Conservation (phyloP, 2,329 filamentous ascomycete species). For the Trichoderma citrinoviride region DNA sequence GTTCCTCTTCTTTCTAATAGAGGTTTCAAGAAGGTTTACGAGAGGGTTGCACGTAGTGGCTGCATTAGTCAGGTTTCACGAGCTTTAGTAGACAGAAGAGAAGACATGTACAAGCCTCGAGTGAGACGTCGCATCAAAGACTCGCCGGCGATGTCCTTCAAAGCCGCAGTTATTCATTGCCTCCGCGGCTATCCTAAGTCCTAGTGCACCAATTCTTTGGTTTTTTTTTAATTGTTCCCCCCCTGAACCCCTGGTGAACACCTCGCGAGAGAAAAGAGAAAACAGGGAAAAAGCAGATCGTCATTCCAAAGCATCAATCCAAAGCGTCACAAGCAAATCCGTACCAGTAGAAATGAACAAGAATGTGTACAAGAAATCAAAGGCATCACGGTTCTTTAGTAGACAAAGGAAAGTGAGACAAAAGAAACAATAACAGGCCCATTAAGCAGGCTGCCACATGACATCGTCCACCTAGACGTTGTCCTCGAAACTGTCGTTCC, state of each 20-base stretch:
- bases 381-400: background rate
- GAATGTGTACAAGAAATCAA: background rate
- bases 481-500: constrained; percentile 9
- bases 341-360: background rate
- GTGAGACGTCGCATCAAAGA: background rate
- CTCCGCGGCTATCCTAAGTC: background rate
- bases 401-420: background rate
- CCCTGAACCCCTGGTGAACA: background rate
- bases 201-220: background rate
- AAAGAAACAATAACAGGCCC: background rate
- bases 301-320: background rate
- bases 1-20: too few species aligned
- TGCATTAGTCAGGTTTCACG: background rate
- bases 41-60: background rate
- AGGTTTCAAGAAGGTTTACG: too few species aligned
- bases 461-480: background rate
- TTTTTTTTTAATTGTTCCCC: background rate
- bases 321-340: background rate
- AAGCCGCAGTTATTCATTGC: background rate
- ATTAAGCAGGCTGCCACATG: background rate
- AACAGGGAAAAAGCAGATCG: background rate
- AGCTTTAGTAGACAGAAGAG: too few species aligned
- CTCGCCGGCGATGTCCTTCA: background rate
- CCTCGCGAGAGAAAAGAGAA: background rate
- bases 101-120: background rate